These are phyloP conservation scores for Heliocybe sulcata DNA, from an alignment of 1,284 basidiomycete genomes.

Conservation along the genomic window DNA sequence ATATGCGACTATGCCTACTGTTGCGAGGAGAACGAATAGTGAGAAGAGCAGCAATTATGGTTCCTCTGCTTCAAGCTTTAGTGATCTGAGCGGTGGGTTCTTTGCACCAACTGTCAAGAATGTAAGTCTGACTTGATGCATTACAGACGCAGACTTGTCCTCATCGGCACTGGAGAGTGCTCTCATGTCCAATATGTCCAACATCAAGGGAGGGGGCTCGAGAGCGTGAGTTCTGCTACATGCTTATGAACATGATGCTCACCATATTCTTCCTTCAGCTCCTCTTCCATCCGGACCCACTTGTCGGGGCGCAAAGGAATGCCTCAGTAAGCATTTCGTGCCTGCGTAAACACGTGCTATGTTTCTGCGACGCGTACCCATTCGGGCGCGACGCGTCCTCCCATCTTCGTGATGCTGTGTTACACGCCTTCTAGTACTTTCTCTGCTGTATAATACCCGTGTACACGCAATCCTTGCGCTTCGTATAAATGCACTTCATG, in stretches of 20 bases:
- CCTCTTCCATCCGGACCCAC: slow-evolving; percentile 12
- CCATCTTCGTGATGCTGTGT: background rate
- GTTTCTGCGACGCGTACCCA: background rate
- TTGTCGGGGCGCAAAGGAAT: slow-evolving; percentile 5
- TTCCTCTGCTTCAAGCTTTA: slow-evolving; percentile 73
- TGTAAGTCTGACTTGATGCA: slow-evolving; percentile 2
- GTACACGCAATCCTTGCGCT: background rate
- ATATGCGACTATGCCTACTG: slow-evolving; percentile 30
- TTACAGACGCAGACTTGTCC: slow-evolving; percentile 59
- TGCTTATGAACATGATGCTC: background rate
- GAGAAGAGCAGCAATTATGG: slow-evolving; percentile 60
- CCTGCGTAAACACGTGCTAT: background rate
- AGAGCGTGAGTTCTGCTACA: slow-evolving; percentile 47
- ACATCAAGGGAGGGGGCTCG: slow-evolving; percentile 45
- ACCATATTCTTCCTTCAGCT: slow-evolving; percentile 11
- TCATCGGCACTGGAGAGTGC: slow-evolving; percentile 72
- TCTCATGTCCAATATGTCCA: slow-evolving; percentile 40
- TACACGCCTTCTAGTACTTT: background rate
- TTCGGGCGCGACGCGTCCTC: background rate
- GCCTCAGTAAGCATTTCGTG: background rate
- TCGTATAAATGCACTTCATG: background rate
- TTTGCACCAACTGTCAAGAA: background rate
- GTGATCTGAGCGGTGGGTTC: slow-evolving; percentile 68
- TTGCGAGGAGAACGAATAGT: slow-evolving; percentile 26
- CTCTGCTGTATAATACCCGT: background rate